Percentiles rank a stretch among this genome's conserved stretches.
Evolutionary conservation across 202 grass and related monocot genomes (phyloP).

Genomic region (Zoysia matrella): DNA sequence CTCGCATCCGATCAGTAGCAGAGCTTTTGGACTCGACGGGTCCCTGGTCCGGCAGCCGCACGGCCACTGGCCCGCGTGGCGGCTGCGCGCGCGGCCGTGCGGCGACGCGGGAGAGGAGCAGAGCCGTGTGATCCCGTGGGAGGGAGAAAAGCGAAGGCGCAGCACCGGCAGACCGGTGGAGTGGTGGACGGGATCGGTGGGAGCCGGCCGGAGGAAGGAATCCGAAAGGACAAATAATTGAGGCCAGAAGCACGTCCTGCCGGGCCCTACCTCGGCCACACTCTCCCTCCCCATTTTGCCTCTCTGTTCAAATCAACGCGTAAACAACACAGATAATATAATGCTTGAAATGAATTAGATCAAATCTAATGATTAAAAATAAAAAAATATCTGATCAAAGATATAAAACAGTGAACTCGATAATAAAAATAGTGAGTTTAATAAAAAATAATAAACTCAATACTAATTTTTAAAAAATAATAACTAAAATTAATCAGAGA

Average conservation of each 20-base stretch:
- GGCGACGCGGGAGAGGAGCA: conserved; percentile 10
- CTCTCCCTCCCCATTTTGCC: background rate
- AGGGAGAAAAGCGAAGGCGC: background rate
- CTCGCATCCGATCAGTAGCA: background rate
- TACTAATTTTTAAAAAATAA: too few species aligned
- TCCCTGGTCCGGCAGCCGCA: conserved; percentile 3
- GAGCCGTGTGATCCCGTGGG: background rate
- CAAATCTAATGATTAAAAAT: too few species aligned
- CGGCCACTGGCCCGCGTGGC: conserved; percentile 17
- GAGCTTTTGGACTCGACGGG: background rate
- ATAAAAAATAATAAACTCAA: too few species aligned
- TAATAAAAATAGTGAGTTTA: too few species aligned
- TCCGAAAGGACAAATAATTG: conserved; percentile 52
- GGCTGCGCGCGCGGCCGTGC: background rate
- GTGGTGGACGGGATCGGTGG: conserved; percentile 1
- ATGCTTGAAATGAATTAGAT: too few species aligned
- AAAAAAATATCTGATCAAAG: too few species aligned
- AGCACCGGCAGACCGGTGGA: background rate
- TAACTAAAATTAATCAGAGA: too few species aligned
- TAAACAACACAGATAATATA: too few species aligned
- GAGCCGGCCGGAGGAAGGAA: conserved; percentile 20
- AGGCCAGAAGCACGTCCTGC: conserved; percentile 1
- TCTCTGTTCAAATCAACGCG: too few species aligned
- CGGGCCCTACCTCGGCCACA: background rate
- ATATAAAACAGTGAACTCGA: too few species aligned